Conservation (phyloP, 2,329 filamentous ascomycete genomes). For the Pleoardoris graminearum region DNA sequence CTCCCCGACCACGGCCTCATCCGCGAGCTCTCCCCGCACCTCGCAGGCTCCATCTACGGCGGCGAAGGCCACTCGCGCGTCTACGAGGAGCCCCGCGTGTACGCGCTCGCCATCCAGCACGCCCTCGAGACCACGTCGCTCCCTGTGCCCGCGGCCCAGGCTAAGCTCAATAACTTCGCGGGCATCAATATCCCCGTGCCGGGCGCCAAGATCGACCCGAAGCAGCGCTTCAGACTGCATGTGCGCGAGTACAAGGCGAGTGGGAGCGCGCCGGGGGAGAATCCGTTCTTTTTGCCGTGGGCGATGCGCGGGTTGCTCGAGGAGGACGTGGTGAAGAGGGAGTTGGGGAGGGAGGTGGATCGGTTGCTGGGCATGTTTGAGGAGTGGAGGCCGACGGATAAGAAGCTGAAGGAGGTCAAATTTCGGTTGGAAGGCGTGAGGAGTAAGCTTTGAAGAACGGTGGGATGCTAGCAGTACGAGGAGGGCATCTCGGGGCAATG, state of each 20-base stretch:
- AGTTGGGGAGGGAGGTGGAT: constrained; percentile 75
- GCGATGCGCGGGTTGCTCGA: constrained; percentile 92
- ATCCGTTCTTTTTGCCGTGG: constrained; percentile 92
- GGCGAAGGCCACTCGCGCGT: constrained; percentile 93
- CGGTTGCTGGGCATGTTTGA: constrained; percentile 87
- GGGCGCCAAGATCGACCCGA: constrained; percentile 24
- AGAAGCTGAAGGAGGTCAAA: constrained; percentile 93
- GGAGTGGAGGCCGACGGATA: constrained; percentile 86
- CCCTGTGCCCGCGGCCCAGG: constrained; percentile 24
- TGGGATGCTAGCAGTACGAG: background rate
- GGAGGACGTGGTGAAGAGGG: constrained; percentile 84
- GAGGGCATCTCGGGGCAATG: no score
- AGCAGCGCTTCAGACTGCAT: constrained; percentile 30
- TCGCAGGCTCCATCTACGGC: constrained; percentile 87
- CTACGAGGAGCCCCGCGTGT: constrained; percentile 87
- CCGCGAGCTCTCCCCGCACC: constrained; percentile 81
- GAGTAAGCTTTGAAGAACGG: constrained; percentile 70
- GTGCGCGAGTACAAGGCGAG: constrained; percentile 41
- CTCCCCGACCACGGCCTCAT: constrained; percentile 92
- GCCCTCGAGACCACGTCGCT: constrained; percentile 53
- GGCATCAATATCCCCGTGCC: constrained; percentile 39
- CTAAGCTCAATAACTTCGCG: constrained; percentile 27
- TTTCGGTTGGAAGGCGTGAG: constrained; percentile 89
- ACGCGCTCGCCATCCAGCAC: constrained; percentile 61
- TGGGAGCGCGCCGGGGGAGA: constrained; percentile 48